Base-by-base conservation (phyloP, 2,329 filamentous ascomycete species). In the Monosporascus sp. region DNA sequence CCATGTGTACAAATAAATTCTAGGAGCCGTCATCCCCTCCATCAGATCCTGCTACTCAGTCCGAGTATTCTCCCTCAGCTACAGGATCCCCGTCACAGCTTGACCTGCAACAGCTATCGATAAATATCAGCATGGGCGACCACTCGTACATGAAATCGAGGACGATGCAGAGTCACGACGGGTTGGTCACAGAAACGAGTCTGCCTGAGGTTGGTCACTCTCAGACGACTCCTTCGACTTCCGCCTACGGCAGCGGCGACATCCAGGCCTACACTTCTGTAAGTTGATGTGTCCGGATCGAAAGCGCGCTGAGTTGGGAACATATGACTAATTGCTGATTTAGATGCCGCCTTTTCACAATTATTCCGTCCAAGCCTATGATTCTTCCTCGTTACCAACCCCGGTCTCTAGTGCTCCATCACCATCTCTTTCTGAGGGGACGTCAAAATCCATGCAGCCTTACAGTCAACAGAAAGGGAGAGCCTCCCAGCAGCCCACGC, bases 341-440 rank as follows among this genome's bases (percentile, higher is more conserved):
- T 60, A 70, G 60, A 65, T 71, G n/a, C 67, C 70, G 41, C 67
- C 68, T 17, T 73, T 72, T 62, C 70, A 67, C 64, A 65, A 68
- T 50, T 70, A 70, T 48, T 62, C 71, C 15, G 61, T 61, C 51
- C 62, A 58, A 50, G 63, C 62, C 56, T 74, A 70, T 66, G 76
- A 79, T 57, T 64, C 72, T 38, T 70, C 41, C n/a, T 20, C 69
- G 45, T 68, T 81, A 52, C 66, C 79, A 48, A 80, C 78, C n/a
- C 78, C 79, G 25, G 73, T 74, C n/a, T 80, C 79, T 47, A 70
- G 70, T 48, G 69, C 71, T 52, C 73, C 68, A 27, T 81, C 78
- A 35, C 78, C 78, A 50, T 74, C 74, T 48, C 60, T 78, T 44
- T 70, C 73, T 50, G 74, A 78, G 52, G 70, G 68, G 50, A 65